Evolutionary conservation across 805 yeast genomes (phyloP).

Genomic region (Sungouiella blattae): DNA sequence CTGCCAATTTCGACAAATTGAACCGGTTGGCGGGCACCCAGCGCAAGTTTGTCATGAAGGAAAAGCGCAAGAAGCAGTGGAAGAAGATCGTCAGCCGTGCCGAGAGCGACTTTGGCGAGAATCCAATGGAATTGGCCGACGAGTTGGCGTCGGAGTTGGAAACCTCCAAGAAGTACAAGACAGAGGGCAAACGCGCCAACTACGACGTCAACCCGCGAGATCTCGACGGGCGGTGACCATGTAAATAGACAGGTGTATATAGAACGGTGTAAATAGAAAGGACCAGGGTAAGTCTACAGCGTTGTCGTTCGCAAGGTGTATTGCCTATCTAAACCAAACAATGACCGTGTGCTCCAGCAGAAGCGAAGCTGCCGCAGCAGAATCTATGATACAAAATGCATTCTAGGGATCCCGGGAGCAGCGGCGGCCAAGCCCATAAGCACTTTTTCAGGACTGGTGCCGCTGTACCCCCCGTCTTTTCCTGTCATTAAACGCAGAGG

Average conservation of each 20-base stretch:
- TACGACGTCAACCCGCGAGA: slow-evolving; percentile 19
- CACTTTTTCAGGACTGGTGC: slow-evolving; percentile 17
- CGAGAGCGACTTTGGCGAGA: slow-evolving; percentile 13
- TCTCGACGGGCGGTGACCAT: slow-evolving; percentile 14
- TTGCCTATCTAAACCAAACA: slow-evolving; percentile 2
- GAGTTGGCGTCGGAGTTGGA: slow-evolving; percentile 27
- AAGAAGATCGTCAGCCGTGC: slow-evolving; percentile 15
- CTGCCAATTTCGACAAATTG: slow-evolving; percentile 28
- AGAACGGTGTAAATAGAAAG: not conserved
- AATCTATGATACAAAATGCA: slow-evolving; percentile 18
- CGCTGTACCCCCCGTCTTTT: slow-evolving; percentile 5
- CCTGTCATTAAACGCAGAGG: slow-evolving; percentile 17
- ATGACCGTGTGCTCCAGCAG: slow-evolving; percentile 4
- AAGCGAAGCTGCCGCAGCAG: slow-evolving; percentile 1
- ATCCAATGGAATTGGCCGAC: slow-evolving; percentile 13
- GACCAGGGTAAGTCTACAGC: not conserved
- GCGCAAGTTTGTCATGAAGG: slow-evolving; percentile 29
- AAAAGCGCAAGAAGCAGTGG: slow-evolving; percentile 14
- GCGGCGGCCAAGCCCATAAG: slow-evolving; percentile 6
- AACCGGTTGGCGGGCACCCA: slow-evolving; percentile 35
- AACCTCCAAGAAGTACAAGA: slow-evolving; percentile 27
- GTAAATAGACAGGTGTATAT: not conserved
- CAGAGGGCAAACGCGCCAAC: slow-evolving; percentile 27
- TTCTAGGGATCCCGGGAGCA: slow-evolving; percentile 9
- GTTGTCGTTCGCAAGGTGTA: not conserved